Conservation (phyloP, 2,329 filamentous ascomycete species). For the Grosmannia huntii region DNA sequence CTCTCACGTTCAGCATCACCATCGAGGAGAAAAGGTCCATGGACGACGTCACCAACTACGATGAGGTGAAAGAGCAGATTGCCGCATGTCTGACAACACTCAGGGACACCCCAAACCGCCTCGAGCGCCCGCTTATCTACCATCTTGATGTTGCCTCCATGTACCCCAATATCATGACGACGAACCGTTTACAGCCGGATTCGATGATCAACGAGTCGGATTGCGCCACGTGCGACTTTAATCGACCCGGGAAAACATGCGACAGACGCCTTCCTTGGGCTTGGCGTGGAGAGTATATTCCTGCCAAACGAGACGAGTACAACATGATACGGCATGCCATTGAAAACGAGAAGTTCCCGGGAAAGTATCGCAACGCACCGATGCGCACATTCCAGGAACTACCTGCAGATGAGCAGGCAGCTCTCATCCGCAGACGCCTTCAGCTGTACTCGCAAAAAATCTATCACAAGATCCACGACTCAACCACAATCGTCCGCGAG, state of each 20-base stretch:
- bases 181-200: conserved; percentile 90
- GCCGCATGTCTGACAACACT: conserved; percentile 54
- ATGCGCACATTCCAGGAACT: conserved; percentile 69
- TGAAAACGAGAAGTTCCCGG: conserved; percentile 86
- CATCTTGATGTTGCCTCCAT: conserved; percentile 98
- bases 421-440: conserved; percentile 70
- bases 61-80: conserved; percentile 77
- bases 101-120: conserved; percentile 71
- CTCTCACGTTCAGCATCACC: conserved; percentile 74
- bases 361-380: conserved; percentile 58
- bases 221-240: conserved; percentile 97
- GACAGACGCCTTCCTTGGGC: conserved; percentile 91
- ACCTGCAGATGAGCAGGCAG: conserved; percentile 67
- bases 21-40: conserved; percentile 75
- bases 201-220: conserved; percentile 98
- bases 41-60: conserved; percentile 69
- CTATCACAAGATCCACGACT: conserved; percentile 97
- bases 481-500: conserved; percentile 81
- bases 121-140: conserved; percentile 83
- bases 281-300: conserved; percentile 95
- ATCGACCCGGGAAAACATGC: conserved; percentile 91
- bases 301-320: conserved; percentile 94
- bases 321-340: conserved; percentile 94
- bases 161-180: conserved; percentile 99
- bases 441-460: conserved; percentile 96